Percentiles rank a stretch among this genome's conserved stretches.
These are phyloP conservation scores for Arachnomyces sp. DNA, from an alignment of 2,329 filamentous ascomycete genomes.

Conservation along the genomic window DNA sequence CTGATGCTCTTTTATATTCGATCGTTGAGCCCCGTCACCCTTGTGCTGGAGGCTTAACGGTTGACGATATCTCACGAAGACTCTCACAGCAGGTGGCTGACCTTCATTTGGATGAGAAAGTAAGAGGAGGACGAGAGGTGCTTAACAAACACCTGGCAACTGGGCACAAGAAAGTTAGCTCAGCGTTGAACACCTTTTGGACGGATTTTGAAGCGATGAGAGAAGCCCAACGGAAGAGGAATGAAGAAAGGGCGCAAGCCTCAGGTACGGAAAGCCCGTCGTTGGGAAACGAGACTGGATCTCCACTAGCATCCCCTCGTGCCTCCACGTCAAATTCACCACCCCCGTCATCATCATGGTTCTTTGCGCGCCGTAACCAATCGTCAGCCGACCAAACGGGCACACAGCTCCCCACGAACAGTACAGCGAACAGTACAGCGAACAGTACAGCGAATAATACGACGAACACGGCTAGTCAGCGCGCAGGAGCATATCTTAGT, in stretches of 20 bases:
- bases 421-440: too few relatives aligned
- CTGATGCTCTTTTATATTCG: conserved; percentile 81
- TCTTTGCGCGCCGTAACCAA: conserved; percentile 25
- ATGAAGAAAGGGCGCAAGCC: conserved; percentile 24
- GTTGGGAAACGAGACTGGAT: conserved; percentile 17
- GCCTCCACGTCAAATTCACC: conserved; percentile 17
- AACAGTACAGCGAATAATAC: too few relatives aligned
- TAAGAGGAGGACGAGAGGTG: conserved; percentile 74
- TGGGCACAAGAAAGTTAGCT: conserved; percentile 79
- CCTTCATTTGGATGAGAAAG: conserved; percentile 82
- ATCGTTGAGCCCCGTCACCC: conserved; percentile 90
- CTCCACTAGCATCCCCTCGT: conserved; percentile 20
- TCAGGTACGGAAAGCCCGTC: conserved; percentile 22
- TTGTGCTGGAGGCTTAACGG: conserved; percentile 81
- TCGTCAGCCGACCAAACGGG: conserved; percentile 43
- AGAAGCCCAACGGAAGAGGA: conserved; percentile 59
- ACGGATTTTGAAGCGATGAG: conserved; percentile 78
- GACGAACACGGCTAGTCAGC: conserved; percentile 43
- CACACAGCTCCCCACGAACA: conserved; percentile 47
- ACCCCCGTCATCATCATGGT: conserved; percentile 13
- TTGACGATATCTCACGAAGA: conserved; percentile 88
- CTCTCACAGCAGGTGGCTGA: conserved; percentile 89
- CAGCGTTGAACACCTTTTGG: conserved; percentile 81
- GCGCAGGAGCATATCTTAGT: conserved; percentile 56
- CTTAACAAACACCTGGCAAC: conserved; percentile 84